Conservation (phyloP, 352 stramenopile genomes). For the Phytophthora citricola region DNA sequence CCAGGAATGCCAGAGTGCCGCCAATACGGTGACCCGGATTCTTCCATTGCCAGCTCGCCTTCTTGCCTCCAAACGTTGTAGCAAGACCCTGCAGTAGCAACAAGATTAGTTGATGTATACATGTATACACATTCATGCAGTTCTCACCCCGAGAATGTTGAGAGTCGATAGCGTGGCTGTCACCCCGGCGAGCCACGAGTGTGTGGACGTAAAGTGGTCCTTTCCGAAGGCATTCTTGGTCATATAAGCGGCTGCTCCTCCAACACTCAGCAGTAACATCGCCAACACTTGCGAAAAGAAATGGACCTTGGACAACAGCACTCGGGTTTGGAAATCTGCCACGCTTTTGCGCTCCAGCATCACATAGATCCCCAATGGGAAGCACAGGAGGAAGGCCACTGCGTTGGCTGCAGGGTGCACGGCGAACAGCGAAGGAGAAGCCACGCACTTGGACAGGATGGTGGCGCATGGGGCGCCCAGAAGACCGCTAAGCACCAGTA, state of each 20-base stretch:
- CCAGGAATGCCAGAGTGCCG: constrained; percentile 60
- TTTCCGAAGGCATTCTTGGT: constrained; percentile 69
- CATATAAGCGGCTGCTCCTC: constrained; percentile 53
- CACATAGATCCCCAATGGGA: constrained; percentile 62
- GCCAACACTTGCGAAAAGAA: constrained; percentile 55
- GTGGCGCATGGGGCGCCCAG: constrained; percentile 53
- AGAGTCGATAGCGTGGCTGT: constrained; percentile 56
- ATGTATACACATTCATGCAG: not conserved
- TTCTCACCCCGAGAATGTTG: constrained; percentile 61
- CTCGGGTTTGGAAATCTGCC: constrained; percentile 51
- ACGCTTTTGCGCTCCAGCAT: constrained; percentile 67
- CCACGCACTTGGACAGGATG: constrained; percentile 50
- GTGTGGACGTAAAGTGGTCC: constrained; percentile 71
- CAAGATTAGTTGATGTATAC: not conserved
- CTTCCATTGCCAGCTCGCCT: constrained; percentile 76
- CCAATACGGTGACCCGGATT: constrained; percentile 68
- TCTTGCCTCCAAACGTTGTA: constrained; percentile 68
- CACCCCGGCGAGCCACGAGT: constrained; percentile 69
- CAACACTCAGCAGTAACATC: constrained; percentile 50
- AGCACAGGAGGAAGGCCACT: constrained; percentile 67
- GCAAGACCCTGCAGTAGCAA: constrained; percentile 42
- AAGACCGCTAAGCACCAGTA: constrained; percentile 59
- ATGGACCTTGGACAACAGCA: constrained; percentile 57
- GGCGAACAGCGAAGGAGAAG: constrained; percentile 56
- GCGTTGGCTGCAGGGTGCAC: constrained; percentile 69